Conservation (phyloP, 176 grass and related monocot genomes). For the Elymus sibiricus region DNA sequence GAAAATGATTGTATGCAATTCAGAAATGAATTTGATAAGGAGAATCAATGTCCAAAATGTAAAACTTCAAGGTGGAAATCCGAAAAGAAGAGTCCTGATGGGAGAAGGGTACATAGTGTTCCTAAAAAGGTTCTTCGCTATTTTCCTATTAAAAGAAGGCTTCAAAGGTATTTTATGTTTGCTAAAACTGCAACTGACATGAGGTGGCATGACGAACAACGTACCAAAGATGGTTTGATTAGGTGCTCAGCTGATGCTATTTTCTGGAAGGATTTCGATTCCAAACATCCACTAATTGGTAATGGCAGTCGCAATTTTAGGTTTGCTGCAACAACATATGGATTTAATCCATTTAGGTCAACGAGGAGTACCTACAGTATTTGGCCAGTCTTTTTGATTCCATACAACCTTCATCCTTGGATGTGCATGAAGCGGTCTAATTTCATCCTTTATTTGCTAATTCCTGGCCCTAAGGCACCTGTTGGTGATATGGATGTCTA, state of each 20-base stretch:
- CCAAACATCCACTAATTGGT: neutral
- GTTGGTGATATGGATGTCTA: neutral
- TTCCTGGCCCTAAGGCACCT: neutral
- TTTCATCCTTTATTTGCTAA: neutral
- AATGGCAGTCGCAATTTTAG: neutral
- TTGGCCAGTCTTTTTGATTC: neutral
- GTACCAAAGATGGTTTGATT: neutral
- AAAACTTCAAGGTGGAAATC: too few relatives aligned
- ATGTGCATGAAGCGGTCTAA: slow-evolving; percentile 10
- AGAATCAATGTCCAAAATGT: too few relatives aligned
- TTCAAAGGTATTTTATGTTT: too few relatives aligned
- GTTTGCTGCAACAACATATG: neutral
- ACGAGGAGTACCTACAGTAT: neutral
- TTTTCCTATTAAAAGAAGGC: neutral
- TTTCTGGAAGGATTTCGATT: neutral
- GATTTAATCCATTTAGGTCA: neutral
- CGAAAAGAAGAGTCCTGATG: too few relatives aligned
- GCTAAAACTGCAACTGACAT: too few relatives aligned
- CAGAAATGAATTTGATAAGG: too few relatives aligned
- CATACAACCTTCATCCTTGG: neutral
- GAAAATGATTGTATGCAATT: neutral
- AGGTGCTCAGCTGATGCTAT: neutral
- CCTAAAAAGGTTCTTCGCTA: neutral
- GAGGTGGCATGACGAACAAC: too few relatives aligned
- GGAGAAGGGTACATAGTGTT: neutral